Percentiles rank a stretch among this genome's conserved stretches.
phyloP scores from a whole-genome alignment of 2,329 filamentous ascomycete species.

The Neofusicoccum sp. region DNA sequence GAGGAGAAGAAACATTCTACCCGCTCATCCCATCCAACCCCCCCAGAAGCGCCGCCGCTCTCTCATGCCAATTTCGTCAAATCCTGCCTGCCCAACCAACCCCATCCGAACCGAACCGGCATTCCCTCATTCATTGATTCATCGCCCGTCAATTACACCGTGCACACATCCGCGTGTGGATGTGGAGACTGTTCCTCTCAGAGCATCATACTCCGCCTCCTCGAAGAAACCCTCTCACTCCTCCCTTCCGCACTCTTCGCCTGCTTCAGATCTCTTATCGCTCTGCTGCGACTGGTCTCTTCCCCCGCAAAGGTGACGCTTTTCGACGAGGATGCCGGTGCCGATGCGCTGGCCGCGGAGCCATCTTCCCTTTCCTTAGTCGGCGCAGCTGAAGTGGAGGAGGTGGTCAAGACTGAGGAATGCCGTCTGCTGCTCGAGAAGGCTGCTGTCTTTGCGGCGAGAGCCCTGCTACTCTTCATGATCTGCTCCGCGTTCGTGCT shows the following conservation, averaged over 20 bases:
- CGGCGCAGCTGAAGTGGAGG: background rate
- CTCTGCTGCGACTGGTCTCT: constrained; percentile 21
- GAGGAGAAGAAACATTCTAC: background rate
- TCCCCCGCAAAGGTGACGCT: background rate
- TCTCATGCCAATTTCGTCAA: background rate
- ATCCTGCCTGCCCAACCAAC: background rate
- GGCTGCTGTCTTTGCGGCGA: constrained; percentile 26
- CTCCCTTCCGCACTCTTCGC: constrained; percentile 23
- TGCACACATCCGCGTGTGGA: background rate
- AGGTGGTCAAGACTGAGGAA: constrained; percentile 27
- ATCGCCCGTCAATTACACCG: background rate
- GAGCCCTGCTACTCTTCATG: constrained; percentile 30
- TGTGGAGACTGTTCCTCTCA: constrained; percentile 20
- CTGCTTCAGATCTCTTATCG: constrained; percentile 20
- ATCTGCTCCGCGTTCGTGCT: constrained; percentile 17
- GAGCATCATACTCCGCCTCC: constrained; percentile 45
- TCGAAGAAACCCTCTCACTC: constrained; percentile 38
- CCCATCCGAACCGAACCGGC: background rate
- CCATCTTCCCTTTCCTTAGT: constrained; percentile 19
- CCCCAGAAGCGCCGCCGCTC: background rate
- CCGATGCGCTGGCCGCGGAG: constrained; percentile 16
- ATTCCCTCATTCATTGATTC: background rate
- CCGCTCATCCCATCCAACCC: background rate
- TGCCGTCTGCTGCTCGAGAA: constrained; percentile 28
- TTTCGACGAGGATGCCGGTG: background rate